Evolutionary conservation across 495 filamentous ascomycete species (phyloP).

Genomic region (Penicillium egyptiacum): DNA sequence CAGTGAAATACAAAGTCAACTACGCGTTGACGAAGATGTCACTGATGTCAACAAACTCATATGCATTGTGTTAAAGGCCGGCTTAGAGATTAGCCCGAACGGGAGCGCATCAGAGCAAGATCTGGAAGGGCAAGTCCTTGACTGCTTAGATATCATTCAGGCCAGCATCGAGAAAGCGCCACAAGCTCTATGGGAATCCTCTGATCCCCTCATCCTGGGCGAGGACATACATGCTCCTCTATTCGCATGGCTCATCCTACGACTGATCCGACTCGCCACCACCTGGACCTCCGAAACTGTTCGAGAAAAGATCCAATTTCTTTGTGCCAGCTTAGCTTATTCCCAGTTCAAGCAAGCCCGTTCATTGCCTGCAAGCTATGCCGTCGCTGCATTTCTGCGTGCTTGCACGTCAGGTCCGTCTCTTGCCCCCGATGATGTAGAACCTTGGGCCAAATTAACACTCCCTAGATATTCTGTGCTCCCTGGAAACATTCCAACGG

Average conservation of each 20-base stretch:
- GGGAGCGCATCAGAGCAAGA: constrained; percentile 54
- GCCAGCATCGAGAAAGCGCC: constrained; percentile 74
- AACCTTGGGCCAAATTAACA: constrained; percentile 17
- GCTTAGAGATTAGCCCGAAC: constrained; percentile 62
- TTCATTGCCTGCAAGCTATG: constrained; percentile 29
- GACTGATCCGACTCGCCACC: constrained; percentile 35
- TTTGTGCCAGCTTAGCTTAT: constrained; percentile 37
- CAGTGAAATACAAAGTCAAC: constrained; percentile 41
- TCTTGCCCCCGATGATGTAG: not conserved
- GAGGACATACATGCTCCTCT: constrained; percentile 61
- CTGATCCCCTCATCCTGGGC: constrained; percentile 40
- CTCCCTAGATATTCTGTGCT: constrained; percentile 38
- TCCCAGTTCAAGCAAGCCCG: constrained; percentile 39
- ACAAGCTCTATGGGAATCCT: constrained; percentile 57
- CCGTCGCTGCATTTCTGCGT: constrained; percentile 35
- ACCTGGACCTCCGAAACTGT: constrained; percentile 28
- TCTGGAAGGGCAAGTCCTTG: constrained; percentile 56
- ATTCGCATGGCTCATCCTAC: constrained; percentile 70
- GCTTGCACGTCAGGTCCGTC: constrained; percentile 40
- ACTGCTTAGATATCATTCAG: constrained; percentile 72
- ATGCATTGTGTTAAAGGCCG: constrained; percentile 76
- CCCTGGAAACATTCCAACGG: constrained; percentile 28
- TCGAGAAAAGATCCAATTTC: constrained; percentile 29
- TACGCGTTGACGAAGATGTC: constrained; percentile 59
- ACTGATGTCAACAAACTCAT: constrained; percentile 80